Conservation (phyloP, 2,329 filamentous ascomycete genomes). For the Cadophora sp. region DNA sequence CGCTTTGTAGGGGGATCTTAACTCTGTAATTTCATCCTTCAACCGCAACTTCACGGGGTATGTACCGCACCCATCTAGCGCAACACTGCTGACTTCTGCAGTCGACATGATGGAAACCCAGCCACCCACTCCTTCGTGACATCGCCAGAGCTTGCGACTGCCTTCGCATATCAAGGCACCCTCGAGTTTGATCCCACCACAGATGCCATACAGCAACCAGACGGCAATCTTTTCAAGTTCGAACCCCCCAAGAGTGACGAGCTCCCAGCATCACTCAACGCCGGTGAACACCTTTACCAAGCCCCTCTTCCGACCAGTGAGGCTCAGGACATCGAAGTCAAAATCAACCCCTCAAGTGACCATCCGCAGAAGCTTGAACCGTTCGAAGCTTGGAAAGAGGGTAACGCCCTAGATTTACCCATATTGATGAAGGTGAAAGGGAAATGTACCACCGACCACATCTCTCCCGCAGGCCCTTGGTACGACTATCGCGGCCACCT, state of each 20-base stretch:
- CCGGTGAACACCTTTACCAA: background rate
- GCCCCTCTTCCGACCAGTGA: background rate
- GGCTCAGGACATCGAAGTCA: conserved; percentile 27
- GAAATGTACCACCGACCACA: background rate
- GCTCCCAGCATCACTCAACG: background rate
- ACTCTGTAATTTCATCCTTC: background rate
- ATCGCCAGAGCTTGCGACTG: conserved; percentile 54
- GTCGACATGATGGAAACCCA: conserved; percentile 48
- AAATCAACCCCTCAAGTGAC: conserved; percentile 41
- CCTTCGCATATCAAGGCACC: conserved; percentile 49
- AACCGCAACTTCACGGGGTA: background rate
- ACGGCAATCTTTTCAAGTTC: background rate
- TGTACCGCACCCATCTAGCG: background rate
- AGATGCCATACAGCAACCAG: background rate
- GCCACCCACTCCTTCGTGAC: conserved; percentile 57
- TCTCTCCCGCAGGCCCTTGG: background rate
- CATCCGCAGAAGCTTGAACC: conserved; percentile 43
- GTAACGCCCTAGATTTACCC: background rate
- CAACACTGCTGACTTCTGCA: conserved; percentile 39
- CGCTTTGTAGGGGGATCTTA: background rate
- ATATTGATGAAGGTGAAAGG: background rate
- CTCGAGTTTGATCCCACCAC: conserved; percentile 43
- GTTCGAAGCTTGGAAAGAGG: conserved; percentile 40
- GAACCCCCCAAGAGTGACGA: background rate
- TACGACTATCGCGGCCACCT: background rate